Base-by-base conservation (phyloP, 2,329 filamentous ascomycete genomes). In the Colletotrichum gloeosporioides region DNA sequence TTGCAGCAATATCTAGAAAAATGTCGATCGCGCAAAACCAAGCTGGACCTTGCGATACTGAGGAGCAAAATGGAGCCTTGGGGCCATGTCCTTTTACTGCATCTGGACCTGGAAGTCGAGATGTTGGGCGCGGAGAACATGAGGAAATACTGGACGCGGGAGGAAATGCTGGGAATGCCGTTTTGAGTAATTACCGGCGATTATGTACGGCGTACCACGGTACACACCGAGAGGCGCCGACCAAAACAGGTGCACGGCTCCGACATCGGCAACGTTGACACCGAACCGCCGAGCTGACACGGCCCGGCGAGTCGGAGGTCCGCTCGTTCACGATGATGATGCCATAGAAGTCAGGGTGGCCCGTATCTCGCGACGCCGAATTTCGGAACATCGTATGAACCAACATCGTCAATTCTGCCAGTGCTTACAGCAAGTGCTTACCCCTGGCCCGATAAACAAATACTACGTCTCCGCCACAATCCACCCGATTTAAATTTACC, bases 41-140 rank as follows among this genome's bases (percentile, higher is more conserved):
- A 91, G 71, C 84, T 93, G 55, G 87, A 90, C 73, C 81, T 91
- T 81, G 78, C 74, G 12, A 91, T 92, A 80, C 82, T 98, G 83
- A 94, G 93, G 86, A 86, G 84, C 36, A 89, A 94, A 80, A 93
- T 98, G 92, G 94, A 97, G 83, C 84, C 84, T 4, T 98, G 96
- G 91, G 94, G 94, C 12, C 87, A 88, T 8, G 94, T 98, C 77
- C 83, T 98, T 62, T 96, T 95, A 93, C 87, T 87, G 80, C 96
- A 98, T 88, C 86, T 98, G 77, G 94, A 97, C 80, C 93, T 96
- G 79, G 96, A 98, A 88, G 95, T 98, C 7, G 87, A 89, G 83
- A 90, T 94, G 78, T 84, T 98, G 49, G 91, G 93, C 4, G 95
- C 95, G 53, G 94, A 96, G 84, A 97, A 96, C 83, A 98, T 98